phyloP scores from a whole-genome alignment of 225 moss, liverwort and hornwort species.

The Sphagnum contortum region DNA sequence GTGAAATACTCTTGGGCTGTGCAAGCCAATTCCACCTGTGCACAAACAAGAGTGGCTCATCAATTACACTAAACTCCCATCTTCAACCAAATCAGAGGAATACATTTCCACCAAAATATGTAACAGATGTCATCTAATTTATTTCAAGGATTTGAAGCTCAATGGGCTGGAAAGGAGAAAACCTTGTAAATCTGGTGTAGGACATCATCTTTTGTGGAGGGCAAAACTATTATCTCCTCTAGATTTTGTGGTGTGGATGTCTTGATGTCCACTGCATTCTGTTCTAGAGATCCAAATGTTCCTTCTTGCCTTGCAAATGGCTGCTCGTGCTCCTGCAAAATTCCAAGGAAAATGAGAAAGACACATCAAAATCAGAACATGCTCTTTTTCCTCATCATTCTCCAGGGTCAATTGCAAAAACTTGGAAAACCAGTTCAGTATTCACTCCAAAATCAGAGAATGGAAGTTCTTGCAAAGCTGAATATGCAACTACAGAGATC shows the following conservation, averaged over 20 bases:
- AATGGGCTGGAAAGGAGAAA: not conserved
- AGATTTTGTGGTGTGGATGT: constrained; percentile 15
- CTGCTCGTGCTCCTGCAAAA: constrained; percentile 47
- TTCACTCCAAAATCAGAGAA: no score
- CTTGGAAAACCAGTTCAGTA: no score
- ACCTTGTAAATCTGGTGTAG: constrained; percentile 61
- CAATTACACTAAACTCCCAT: not conserved
- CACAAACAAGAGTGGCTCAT: not conserved
- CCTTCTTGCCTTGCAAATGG: constrained; percentile 66
- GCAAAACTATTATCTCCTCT: constrained; percentile 27
- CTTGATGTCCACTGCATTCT: constrained; percentile 11
- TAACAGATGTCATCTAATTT: no score
- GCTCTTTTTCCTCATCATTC: no score
- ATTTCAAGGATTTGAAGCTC: no score
- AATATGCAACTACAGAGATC: no score
- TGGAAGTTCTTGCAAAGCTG: no score
- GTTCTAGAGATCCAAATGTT: constrained; percentile 38
- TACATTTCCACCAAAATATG: no score
- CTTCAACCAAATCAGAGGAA: not conserved
- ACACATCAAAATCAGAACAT: no score
- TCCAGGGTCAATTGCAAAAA: no score
- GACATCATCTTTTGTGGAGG: constrained; percentile 66
- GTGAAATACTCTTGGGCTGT: constrained; percentile 54
- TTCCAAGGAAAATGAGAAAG: no score
- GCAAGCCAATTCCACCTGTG: constrained; percentile 63